Conservation (phyloP, 768 basidiomycete species). For the Tricholoma matsutake region DNA sequence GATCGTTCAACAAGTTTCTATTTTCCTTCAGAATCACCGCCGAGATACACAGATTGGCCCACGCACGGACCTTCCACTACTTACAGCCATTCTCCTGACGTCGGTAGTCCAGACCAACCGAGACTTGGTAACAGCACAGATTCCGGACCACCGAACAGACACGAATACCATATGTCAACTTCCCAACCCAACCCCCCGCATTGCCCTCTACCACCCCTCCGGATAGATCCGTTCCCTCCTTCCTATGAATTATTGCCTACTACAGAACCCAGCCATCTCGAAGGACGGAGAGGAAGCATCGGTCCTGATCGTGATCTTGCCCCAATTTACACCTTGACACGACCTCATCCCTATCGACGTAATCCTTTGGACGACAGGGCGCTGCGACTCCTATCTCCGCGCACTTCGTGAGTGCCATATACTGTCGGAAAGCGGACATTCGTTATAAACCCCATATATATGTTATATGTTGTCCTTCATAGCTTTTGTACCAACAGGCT, state of each 20-base stretch:
- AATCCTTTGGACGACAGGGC: conserved; percentile 61
- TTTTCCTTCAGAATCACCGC: not conserved
- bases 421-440: not conserved
- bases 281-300: conserved; percentile 23
- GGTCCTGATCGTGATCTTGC: conserved; percentile 43
- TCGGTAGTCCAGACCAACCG: not conserved
- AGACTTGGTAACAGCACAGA: not conserved
- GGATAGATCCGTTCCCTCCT: conserved; percentile 1
- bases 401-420: not conserved
- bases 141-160: not conserved
- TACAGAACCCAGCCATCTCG: conserved; percentile 5
- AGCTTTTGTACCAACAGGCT: conserved; percentile 10
- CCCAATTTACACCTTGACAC: conserved; percentile 53
- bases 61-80: not conserved
- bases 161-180: not conserved
- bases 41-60: not conserved
- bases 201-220: not conserved
- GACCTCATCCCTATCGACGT: conserved; percentile 55
- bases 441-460: not conserved
- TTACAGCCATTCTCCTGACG: not conserved
- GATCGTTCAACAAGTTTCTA: not conserved
- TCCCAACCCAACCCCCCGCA: not conserved
- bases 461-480: not conserved
- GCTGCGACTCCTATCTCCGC: conserved; percentile 42
- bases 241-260: conserved; percentile 9